Base-by-base conservation (phyloP, 2,329 filamentous ascomycete species). In the Aspergillaceae sp. region DNA sequence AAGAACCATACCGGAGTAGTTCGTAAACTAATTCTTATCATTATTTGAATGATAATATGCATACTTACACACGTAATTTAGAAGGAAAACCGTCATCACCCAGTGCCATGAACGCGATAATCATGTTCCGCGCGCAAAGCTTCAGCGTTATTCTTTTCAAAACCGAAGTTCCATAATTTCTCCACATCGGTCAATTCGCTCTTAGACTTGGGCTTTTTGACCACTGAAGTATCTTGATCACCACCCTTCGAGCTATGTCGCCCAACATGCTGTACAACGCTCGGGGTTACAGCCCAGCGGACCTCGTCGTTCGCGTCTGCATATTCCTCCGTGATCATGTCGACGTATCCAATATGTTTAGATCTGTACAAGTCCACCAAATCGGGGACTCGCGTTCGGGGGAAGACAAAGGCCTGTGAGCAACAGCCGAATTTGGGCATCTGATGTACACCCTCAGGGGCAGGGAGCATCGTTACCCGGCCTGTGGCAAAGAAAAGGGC, bases 361-460 rank as follows among this genome's bases (percentile, higher is more conserved):
- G 60, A 55, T 43, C 60, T 60, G 47, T 63, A 65, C 44, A 62
- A 66, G 1, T 59, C 45, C 11, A 67, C 29, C 1, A 65, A 48
- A 7, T 58, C 51, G 6, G 47, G 47, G 2, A 60, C 51, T 37
- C 58, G 52, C 1, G 45, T 45, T n/a, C 63, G 65, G 2, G 68
- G 69, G 43, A 71, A 74, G 32, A 73, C 63, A 4, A 72, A 61
- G 2, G 58, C 70, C 56, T 74, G 71, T 1, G 65, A 65, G 49
- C 71, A 74, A 53, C 69, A 73, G 10, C 69, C 70, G 45, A 62
- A 72, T 6, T 61, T 51, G 8, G 64, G 54, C 70, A 73, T 73
- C 27, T 59, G 52, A 37, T 65, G 58, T 1, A 74, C 59, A 5
- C 69, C 69, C 2, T 45, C 35, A 1, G 63, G 51, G 5, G 66